Evolutionary conservation across 306 rosid species (phyloP), one percentile per base, ranked within the genome.

Genomic region (Begonia fuchsioides): DNA sequence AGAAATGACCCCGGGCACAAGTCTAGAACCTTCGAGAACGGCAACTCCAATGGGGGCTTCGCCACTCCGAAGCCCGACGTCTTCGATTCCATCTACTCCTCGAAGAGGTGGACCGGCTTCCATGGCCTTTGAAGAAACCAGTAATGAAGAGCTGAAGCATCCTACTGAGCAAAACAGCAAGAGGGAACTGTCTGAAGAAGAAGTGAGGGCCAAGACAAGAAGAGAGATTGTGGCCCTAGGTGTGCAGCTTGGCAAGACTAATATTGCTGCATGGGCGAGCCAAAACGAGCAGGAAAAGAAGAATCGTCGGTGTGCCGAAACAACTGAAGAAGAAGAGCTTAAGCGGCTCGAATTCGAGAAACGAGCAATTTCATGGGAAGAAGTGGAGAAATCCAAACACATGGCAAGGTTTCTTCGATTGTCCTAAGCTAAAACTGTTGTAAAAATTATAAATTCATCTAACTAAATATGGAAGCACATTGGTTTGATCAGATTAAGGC

Each of bases 201-300:
- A 88, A 75, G 39, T 81, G 67, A 84, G 76, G 76, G 60, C 81
- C 43, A 88, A 78, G 70, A 88, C 97, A 8, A 74, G 97, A 66
- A 76, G 86, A 55, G 97, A 88, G 71, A 88, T 88, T 45, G 82
- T 86, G 56, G 95, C 93, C 43, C 85, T 88, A 12, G 97, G 97
- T 15, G 65, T 78, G 68, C 93, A 76, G 77, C 95, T 88, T 44
- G 97, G 97, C 44, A 88, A 88, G 90, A 68, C 48, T 70, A 88
- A 75, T 43, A 88, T 88, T 47, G 93, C 97, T 26, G 95, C 86
- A 12, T 88, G 97, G 97, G 97, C 97, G 18, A 88, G 82, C 54
- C 74, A 84, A 62, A 83, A 67, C 15, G 97, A 81, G 58, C 73
- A 60, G 19, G 93, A 76, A 32, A 72, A 60, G 54, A 26, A 26